phyloP scores from a whole-genome alignment of 2,329 filamentous ascomycete species.

The Phaeosphaeria sp. region DNA sequence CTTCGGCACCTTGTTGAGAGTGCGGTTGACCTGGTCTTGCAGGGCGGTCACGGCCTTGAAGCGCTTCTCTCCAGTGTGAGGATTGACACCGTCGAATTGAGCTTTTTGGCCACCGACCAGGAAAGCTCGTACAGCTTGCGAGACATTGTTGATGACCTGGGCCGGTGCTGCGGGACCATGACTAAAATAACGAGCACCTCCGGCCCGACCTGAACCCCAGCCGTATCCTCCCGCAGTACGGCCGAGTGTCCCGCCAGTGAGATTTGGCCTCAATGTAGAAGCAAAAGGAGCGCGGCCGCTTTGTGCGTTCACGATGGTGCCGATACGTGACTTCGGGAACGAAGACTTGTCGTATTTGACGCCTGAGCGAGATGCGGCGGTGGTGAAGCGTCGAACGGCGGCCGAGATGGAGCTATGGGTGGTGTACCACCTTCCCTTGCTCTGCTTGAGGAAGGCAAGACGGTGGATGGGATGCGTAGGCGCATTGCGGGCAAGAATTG shows the following conservation, averaged over 20 bases:
- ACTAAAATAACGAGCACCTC: slow-evolving; percentile 85
- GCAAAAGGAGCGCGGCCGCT: slow-evolving; percentile 85
- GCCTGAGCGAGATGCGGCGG: slow-evolving; percentile 50
- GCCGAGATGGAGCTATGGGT: slow-evolving; percentile 58
- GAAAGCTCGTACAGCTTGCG: slow-evolving; percentile 88
- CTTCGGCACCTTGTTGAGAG: slow-evolving; percentile 66
- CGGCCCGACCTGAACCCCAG: slow-evolving; percentile 71
- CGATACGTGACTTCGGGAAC: slow-evolving; percentile 64
- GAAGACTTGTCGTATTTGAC: slow-evolving; percentile 59
- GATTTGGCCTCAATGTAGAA: slow-evolving; percentile 85
- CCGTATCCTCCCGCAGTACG: slow-evolving; percentile 90
- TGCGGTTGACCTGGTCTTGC: slow-evolving; percentile 75
- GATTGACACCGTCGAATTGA: slow-evolving; percentile 79
- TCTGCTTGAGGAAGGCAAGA: slow-evolving; percentile 68
- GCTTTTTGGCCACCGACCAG: slow-evolving; percentile 89
- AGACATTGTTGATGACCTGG: slow-evolving; percentile 95
- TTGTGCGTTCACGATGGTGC: slow-evolving; percentile 65
- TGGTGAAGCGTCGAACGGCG: slow-evolving; percentile 61
- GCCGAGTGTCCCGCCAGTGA: slow-evolving; percentile 85
- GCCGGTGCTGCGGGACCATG: slow-evolving; percentile 84
- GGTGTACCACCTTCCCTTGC: slow-evolving; percentile 69
- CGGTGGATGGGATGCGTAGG: slow-evolving; percentile 67
- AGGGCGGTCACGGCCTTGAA: slow-evolving; percentile 79
- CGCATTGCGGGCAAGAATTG: slow-evolving; percentile 64
- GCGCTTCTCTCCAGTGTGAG: slow-evolving; percentile 73